Base-by-base conservation (phyloP, 202 grass and related monocot genomes). In the Eragrostis tef region DNA sequence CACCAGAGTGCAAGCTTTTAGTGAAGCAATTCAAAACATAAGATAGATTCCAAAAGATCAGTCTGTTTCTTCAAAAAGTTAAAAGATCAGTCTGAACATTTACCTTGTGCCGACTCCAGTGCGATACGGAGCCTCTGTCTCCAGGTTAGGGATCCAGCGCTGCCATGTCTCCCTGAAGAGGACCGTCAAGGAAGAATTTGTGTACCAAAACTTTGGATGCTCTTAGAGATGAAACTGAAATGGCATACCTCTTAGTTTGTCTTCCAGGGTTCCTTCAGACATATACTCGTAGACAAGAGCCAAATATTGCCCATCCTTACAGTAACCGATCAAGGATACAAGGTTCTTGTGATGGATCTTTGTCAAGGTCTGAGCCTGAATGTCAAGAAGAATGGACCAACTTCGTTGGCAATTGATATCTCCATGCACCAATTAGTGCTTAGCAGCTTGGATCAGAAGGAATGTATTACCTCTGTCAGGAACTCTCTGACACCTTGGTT, bases 51-150 rank as follows among this genome's bases (percentile, higher is more conserved):
- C 29, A 31, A 31, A 31, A 1, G 41, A 29, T 24, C n/a, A n/a
- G 16, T n/a, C n/a, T n/a, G n/a, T n/a, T n/a, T n/a, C 17, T 67
- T 39, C 8, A 1, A 2, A 34, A 6, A 10, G n/a, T n/a, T n/a
- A n/a, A n/a, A n/a, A n/a, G n/a, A n/a, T n/a, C n/a, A n/a, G n/a
- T n/a, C n/a, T n/a, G 46, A 15, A n/a, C 8, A 16, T 26, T 4
- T 47, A 91, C 94, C 94, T 92, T 91, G 87, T 3, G 91, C 91
- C 0, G 94, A 91, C 39, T 94, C 85, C 2, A 91, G 29, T 36
- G 85, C 89, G 4, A 94, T 94, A 17, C 47, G 21, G 2, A 94
- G 86, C 69, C 89, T 79, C 2, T 90, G 67, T 73, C 73, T 84
- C 91, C 85, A 97, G 52, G 68, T 82, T n/a, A 94, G 66, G 22